Percentiles rank a stretch among this genome's conserved stretches.
These are phyloP conservation scores for Stagonosporopsis chrysanthemi DNA, from an alignment of 2,329 filamentous ascomycete species.

Conservation along the genomic window DNA sequence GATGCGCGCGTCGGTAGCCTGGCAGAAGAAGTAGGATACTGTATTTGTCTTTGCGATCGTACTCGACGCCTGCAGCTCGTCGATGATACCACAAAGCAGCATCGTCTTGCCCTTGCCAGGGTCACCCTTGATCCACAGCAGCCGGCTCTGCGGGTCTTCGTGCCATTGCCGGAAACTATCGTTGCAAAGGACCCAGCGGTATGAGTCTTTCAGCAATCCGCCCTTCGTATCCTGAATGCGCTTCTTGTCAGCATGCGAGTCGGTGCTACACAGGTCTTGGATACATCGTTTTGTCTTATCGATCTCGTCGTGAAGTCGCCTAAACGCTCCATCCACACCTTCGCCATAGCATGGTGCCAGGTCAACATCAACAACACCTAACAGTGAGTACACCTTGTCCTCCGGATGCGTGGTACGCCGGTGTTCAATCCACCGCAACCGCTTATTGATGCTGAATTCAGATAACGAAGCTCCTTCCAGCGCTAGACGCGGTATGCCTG, in stretches of 20 bases:
- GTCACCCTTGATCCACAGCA: too few species aligned
- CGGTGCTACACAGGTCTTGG: slow-evolving; percentile 10
- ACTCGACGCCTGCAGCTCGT: slow-evolving; percentile 40
- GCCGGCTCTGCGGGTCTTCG: background rate
- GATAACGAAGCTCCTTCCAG: background rate
- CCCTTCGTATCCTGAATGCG: slow-evolving; percentile 7
- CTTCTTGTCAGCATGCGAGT: slow-evolving; percentile 17
- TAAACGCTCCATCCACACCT: slow-evolving; percentile 16
- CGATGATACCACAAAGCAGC: slow-evolving; percentile 40
- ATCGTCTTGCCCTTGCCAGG: slow-evolving; percentile 54
- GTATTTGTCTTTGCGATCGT: slow-evolving; percentile 20
- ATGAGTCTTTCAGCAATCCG: too few species aligned
- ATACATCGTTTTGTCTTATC: slow-evolving; percentile 22
- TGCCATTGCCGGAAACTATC: too few species aligned
- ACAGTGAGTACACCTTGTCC: slow-evolving; percentile 19
- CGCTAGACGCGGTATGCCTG: background rate
- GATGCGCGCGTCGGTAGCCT: background rate
- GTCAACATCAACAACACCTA: slow-evolving; percentile 22
- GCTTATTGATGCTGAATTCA: background rate
- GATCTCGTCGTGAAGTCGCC: slow-evolving; percentile 23
- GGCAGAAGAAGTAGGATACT: slow-evolving; percentile 40
- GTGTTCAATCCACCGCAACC: background rate
- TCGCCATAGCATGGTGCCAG: slow-evolving; percentile 20
- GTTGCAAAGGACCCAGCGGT: too few species aligned
- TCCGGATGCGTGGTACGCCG: slow-evolving; percentile 21